Conservation (phyloP, 164 flowering plant genomes). For the Sextonia rubra region DNA sequence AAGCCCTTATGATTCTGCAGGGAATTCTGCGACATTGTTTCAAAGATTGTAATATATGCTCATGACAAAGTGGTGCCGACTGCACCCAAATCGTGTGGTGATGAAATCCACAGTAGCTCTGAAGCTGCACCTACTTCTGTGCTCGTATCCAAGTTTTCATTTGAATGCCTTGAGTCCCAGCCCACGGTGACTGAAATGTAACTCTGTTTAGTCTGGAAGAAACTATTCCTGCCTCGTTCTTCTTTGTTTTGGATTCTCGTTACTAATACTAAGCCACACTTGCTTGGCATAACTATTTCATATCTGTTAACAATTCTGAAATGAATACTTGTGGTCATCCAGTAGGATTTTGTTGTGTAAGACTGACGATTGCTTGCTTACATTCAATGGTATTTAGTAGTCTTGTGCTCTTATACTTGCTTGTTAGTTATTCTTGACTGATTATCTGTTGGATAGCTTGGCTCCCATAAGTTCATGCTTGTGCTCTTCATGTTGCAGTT, state of each 20-base stretch:
- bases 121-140: slow-evolving; percentile 60
- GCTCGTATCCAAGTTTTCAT: slow-evolving; percentile 58
- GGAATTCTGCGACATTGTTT: slow-evolving; percentile 68
- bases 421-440: too few species aligned
- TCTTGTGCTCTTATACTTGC: too few species aligned
- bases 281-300: not conserved
- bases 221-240: not conserved
- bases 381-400: too few species aligned
- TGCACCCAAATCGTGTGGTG: slow-evolving; percentile 50
- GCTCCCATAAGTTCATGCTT: too few species aligned
- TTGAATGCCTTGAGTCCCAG: slow-evolving; percentile 50
- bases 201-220: not conserved
- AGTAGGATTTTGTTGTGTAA: too few species aligned
- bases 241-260: not conserved
- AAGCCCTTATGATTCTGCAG: slow-evolving; percentile 31
- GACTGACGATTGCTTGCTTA: too few species aligned
- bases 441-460: too few species aligned
- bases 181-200: slow-evolving; percentile 32
- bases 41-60: slow-evolving; percentile 74
- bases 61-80: slow-evolving; percentile 80
- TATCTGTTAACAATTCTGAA: not conserved
- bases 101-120: slow-evolving; percentile 78
- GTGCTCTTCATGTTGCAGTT: too few species aligned
- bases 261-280: not conserved
- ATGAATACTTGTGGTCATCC: too few species aligned